phyloP scores from a whole-genome alignment of 371 early-diverging fungal species.

The Mucor ambiguus region DNA sequence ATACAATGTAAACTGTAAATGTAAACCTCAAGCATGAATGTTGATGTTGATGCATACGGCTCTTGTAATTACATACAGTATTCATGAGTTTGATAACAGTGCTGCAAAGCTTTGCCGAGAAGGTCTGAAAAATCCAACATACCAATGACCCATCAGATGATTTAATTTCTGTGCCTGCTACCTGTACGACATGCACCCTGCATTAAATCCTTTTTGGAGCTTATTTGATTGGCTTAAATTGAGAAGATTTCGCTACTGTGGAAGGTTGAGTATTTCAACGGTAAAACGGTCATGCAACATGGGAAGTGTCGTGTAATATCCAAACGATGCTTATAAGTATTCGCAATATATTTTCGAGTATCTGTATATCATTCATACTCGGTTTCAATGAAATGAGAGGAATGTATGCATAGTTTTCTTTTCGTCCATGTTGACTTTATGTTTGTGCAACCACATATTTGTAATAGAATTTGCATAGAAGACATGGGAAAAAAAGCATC shows the following conservation, averaged over 20 bases:
- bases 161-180: not conserved
- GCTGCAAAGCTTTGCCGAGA: not conserved
- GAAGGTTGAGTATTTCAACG: not conserved
- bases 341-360: not conserved
- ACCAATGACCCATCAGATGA: not conserved
- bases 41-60: not conserved
- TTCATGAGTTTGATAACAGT: not conserved
- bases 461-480: not conserved
- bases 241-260: slow-evolving; percentile 9
- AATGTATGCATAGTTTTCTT: not conserved
- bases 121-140: not conserved
- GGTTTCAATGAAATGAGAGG: not conserved
- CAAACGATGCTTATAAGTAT: too few species aligned
- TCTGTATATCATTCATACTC: not conserved
- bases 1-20: not conserved
- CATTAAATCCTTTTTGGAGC: not conserved
- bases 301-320: not conserved
- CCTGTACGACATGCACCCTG: not conserved
- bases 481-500: not conserved
- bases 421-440: not conserved
- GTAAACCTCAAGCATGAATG: not conserved
- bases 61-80: not conserved
- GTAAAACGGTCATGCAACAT: not conserved
- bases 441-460: not conserved
- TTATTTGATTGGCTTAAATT: slow-evolving; percentile 3